Evolutionary conservation across 306 rosid species (phyloP), one percentile per base, ranked within the genome.

Genomic region (Albizia julibrissin): DNA sequence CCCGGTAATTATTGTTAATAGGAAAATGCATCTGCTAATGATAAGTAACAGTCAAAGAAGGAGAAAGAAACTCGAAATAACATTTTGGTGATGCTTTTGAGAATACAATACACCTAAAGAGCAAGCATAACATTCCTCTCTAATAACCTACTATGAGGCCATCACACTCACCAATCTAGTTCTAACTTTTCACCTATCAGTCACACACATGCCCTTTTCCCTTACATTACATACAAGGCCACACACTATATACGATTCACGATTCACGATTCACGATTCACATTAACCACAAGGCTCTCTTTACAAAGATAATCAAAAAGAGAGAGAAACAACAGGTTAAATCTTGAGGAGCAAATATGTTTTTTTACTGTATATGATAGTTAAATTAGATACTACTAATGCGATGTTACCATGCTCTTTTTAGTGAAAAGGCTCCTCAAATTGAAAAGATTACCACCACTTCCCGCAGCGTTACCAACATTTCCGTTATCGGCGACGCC

Each of bases 361-460:
- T 77, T 76, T 65, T 66, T 69, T 12, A 37, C 58, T 10, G n/a
- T 37, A 52, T 10, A 21, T 3, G 42, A 26, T 24, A 44, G 59
- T 74, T 62, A 59, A 19, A 54, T 54, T 7, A 54, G 78, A 76
- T 77, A 61, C 54, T 18, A 75, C 88, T 85, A 85, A 75, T 87
- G 85, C 85, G 91, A 86, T 2, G 88, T 84, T 83, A 92, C 82
- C 87, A 84, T 79, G 85, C 90, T 87, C 81, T 93, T 95, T 84
- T 90, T 93, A 37, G 85, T 74, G 84, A 95, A 95, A 76, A 95
- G 90, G 87, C 87, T 91, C 76, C 94, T 92, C 81, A 95, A 88
- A 76, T 89, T 92, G 82, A 93, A 93, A 71, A 89, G 76, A 85
- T 93, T 95, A 73, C 85, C 89, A 71, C 92, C 90, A 74, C 82